Conservation (phyloP, 73 alveolate genomes). For the Stentor roeselii region DNA sequence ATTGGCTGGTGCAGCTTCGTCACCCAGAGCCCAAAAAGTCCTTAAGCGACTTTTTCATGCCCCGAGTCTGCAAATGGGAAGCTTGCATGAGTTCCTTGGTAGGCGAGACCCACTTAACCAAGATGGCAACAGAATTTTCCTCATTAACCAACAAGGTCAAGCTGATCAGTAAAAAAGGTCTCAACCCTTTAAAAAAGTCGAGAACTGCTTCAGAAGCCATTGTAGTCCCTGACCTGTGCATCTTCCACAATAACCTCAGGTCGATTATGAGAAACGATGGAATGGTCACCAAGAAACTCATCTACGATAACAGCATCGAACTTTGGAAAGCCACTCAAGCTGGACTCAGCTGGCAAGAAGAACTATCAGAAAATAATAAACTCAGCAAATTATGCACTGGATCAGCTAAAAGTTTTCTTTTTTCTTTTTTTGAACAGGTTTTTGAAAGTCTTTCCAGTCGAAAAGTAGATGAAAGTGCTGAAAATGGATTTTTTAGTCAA, state of each 20-base stretch:
- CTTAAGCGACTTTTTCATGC: background rate
- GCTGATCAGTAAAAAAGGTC: background rate
- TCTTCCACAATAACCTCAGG: background rate
- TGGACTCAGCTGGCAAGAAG: slow-evolving; percentile 20
- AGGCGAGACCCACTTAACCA: background rate
- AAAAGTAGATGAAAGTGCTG: background rate
- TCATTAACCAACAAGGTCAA: background rate
- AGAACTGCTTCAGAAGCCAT: slow-evolving; percentile 5
- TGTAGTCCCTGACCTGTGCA: slow-evolving; percentile 14
- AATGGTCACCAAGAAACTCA: background rate
- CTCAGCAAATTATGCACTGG: background rate
- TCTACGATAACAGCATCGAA: background rate
- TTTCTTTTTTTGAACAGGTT: background rate
- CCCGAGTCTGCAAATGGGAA: slow-evolving; percentile 1
- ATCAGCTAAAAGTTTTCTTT: background rate
- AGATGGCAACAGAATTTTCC: background rate
- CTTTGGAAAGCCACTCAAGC: slow-evolving; percentile 22
- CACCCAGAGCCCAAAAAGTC: background rate
- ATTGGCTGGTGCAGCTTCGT: background rate
- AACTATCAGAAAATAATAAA: background rate
- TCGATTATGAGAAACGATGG: background rate
- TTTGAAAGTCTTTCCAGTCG: background rate
- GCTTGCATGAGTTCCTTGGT: background rate
- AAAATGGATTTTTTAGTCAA: background rate
- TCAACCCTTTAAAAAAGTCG: background rate